phyloP scores from a whole-genome alignment of 768 basidiomycete genomes.

The Pilatotrama ljubarskyi region DNA sequence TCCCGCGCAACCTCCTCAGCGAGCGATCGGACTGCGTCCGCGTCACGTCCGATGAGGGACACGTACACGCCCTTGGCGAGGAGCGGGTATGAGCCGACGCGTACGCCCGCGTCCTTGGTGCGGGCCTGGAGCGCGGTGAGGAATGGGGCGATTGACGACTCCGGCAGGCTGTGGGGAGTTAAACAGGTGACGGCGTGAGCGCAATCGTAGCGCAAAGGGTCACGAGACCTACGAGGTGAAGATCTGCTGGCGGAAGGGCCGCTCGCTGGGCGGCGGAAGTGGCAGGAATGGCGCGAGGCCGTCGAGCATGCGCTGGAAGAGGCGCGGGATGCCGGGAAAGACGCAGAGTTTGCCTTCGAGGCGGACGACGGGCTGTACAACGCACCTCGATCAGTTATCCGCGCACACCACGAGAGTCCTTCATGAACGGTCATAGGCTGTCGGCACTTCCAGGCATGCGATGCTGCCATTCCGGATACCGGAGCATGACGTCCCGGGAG shows the following conservation, averaged over 20 bases:
- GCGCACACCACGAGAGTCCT: background rate
- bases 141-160: conserved; percentile 87
- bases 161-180: conserved; percentile 53
- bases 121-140: conserved; percentile 76
- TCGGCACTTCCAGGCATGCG: too few relatives aligned
- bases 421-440: too few relatives aligned
- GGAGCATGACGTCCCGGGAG: background rate
- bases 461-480: too few relatives aligned
- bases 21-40: conserved; percentile 50
- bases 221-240: conserved; percentile 67
- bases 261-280: conserved; percentile 71
- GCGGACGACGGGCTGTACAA: conserved; percentile 75
- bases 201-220: conserved; percentile 1
- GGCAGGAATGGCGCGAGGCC: conserved; percentile 73
- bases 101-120: conserved; percentile 71
- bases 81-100: conserved; percentile 78
- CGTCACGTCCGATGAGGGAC: conserved; percentile 52
- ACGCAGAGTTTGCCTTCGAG: conserved; percentile 85
- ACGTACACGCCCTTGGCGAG: conserved; percentile 63
- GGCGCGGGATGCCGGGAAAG: conserved; percentile 85
- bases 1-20: conserved; percentile 64
- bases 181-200: background rate
- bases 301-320: conserved; percentile 82
- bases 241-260: conserved; percentile 78
- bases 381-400: background rate